These are phyloP conservation scores for Claviceps sorghi DNA, from an alignment of 2,329 filamentous ascomycete species.

Conservation along the genomic window DNA sequence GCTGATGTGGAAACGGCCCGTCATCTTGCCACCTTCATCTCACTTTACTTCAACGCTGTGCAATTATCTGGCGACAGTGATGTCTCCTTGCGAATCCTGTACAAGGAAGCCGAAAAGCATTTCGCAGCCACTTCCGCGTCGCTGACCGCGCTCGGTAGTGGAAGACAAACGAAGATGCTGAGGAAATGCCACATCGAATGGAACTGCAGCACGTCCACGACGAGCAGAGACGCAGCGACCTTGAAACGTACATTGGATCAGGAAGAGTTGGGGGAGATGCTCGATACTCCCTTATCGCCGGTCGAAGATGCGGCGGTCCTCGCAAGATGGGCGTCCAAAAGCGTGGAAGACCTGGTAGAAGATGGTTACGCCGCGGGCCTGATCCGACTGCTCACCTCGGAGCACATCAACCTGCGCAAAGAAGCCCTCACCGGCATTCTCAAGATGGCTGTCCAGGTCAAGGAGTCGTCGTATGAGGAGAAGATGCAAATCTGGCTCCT, in stretches of 20 bases:
- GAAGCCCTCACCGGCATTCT: constrained; percentile 59
- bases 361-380: constrained; percentile 58
- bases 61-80: constrained; percentile 16
- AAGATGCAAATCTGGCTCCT: constrained; percentile 67
- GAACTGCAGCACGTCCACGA: constrained; percentile 5
- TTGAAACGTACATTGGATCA: constrained; percentile 15
- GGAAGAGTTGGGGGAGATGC: constrained; percentile 35
- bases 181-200: constrained; percentile 4
- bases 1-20: constrained; percentile 27
- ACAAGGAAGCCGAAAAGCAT: constrained; percentile 16
- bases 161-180: constrained; percentile 8
- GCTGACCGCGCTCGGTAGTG: constrained; percentile 9
- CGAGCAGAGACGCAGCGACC: background rate
- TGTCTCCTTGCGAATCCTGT: constrained; percentile 5
- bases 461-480: constrained; percentile 58
- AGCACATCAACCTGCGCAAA: constrained; percentile 59
- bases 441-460: constrained; percentile 47
- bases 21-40: constrained; percentile 43
- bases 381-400: constrained; percentile 60
- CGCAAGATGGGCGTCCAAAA: constrained; percentile 58
- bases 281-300: constrained; percentile 32
- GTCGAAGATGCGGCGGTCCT: constrained; percentile 39
- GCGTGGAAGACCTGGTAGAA: constrained; percentile 63
- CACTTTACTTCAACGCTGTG: constrained; percentile 39
- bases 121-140: constrained; percentile 15